These are phyloP conservation scores for Taxillus chinensis DNA, from an alignment of 164 flowering plant genomes.

Conservation along the genomic window DNA sequence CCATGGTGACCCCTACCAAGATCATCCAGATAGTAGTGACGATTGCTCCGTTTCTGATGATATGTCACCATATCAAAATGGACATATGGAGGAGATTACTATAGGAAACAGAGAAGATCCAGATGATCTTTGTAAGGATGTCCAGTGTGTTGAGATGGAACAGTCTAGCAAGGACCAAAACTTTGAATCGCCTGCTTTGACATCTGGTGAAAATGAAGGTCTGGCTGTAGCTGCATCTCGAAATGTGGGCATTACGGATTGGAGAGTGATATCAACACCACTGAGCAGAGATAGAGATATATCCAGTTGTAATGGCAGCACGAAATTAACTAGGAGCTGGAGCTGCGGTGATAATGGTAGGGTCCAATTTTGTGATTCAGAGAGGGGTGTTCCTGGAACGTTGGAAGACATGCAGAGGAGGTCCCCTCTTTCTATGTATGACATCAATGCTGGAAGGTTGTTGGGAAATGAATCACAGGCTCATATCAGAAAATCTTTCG, in stretches of 20 bases:
- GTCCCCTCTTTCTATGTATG: constrained; percentile 22
- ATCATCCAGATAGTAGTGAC: constrained; percentile 9
- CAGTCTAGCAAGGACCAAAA: constrained; percentile 19
- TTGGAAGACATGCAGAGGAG: constrained; percentile 25
- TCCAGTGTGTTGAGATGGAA: constrained; percentile 46
- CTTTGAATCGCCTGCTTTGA: constrained; percentile 8
- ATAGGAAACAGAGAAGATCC: constrained; percentile 18
- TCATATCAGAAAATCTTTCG: constrained; percentile 30
- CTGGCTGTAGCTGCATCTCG: constrained; percentile 5
- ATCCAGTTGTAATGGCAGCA: constrained; percentile 16
- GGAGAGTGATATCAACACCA: constrained; percentile 7
- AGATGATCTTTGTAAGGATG: constrained; percentile 51
- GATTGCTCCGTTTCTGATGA: constrained; percentile 20
- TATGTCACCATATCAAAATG: constrained; percentile 11
- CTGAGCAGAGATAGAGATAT: constrained; percentile 13
- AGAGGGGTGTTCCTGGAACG: constrained; percentile 41
- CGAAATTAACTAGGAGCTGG: constrained; percentile 26
- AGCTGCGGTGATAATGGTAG: constrained; percentile 30
- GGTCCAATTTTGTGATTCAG: constrained; percentile 39
- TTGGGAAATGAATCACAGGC: constrained; percentile 41
- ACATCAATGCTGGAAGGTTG: constrained; percentile 13
- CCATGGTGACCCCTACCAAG: constrained; percentile 9
- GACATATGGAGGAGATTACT: constrained; percentile 6
- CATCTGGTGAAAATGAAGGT: constrained; percentile 16
- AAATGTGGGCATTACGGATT: constrained; percentile 8